Base-by-base conservation (phyloP, 164 flowering plant species). In the Sedum album region DNA sequence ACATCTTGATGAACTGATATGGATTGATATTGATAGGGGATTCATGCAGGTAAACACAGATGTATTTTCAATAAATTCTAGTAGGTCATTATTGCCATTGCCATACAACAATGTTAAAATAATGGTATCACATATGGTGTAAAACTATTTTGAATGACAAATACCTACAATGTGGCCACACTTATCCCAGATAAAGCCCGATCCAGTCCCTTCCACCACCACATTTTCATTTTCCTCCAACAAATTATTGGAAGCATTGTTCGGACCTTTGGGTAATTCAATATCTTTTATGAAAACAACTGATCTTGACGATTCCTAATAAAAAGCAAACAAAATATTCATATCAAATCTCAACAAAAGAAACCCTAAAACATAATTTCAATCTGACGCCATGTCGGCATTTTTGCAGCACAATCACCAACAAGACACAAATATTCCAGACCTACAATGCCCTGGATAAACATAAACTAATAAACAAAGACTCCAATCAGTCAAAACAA, bases 111-210 rank as follows among this genome's bases (percentile, higher is more conserved):
- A 15, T 31, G 5, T 51, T 9, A 25, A 51, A 0, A 17, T 15
- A 17, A 46, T 51, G 57, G 26, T 7, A n/a, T 17, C 7, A 26
- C 46, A 39, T 21, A 63, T 36, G 35, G 51, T 71, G 68, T 18
- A 33, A 35, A 44, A 8, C 51, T 15, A 14, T 53, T 25, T 30
- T 39, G 55, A 65, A 66, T 70, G 28, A 72, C 41, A 71, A 73
- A 68, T 73, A 66, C 91, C 53, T 86, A 90, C 98, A 80, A 93
- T 91, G 79, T 93, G 97, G 49, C 97, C 98, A 78, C 75, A 79
- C 74, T 83, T 85, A 75, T 93, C 98, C 97, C 96, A 93, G 8
- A 93, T 77, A 76, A 93, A 91, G 61, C 98, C 97, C 0, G 98
- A 93, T 66, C 97, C 96, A 33, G 95, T 93, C 65, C 98, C 98